Evolutionary conservation across 306 rosid species (phyloP).

Genomic region (Gillenia trifoliata): DNA sequence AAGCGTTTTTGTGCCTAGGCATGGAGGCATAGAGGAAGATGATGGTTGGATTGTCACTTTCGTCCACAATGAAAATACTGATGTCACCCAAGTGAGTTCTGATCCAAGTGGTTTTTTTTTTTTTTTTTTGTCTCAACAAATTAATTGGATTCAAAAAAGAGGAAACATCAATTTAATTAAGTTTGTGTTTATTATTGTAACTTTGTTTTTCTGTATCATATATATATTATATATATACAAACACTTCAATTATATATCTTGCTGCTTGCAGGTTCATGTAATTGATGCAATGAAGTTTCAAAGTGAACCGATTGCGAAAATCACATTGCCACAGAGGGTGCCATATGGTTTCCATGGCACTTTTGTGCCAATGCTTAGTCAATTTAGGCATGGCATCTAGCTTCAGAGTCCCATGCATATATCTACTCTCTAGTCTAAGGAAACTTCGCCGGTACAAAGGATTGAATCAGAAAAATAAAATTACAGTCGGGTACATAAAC

Average conservation of each 20-base stretch:
- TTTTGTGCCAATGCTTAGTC: conserved; percentile 18
- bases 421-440: too few relatives aligned
- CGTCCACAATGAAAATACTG: conserved; percentile 58
- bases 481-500: too few relatives aligned
- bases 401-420: too few relatives aligned
- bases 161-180: fast-evolving
- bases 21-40: conserved; percentile 53
- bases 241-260: too few relatives aligned
- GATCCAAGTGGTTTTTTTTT: too few relatives aligned
- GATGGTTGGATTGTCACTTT: conserved; percentile 74
- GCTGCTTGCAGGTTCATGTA: conserved; percentile 6
- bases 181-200: neutral
- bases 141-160: neutral
- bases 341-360: conserved; percentile 40
- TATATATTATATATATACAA: too few relatives aligned
- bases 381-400: neutral
- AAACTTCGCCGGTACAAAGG: too few relatives aligned
- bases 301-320: conserved; percentile 20
- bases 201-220: neutral
- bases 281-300: conserved; percentile 27
- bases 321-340: conserved; percentile 28
- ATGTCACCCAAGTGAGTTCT: conserved; percentile 33
- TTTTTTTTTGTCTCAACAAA: too few relatives aligned
- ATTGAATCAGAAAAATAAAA: too few relatives aligned
- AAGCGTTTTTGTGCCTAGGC: conserved; percentile 42